Conservation (phyloP, 2,329 filamentous ascomycete species). For the Chaetomiaceae sp. region DNA sequence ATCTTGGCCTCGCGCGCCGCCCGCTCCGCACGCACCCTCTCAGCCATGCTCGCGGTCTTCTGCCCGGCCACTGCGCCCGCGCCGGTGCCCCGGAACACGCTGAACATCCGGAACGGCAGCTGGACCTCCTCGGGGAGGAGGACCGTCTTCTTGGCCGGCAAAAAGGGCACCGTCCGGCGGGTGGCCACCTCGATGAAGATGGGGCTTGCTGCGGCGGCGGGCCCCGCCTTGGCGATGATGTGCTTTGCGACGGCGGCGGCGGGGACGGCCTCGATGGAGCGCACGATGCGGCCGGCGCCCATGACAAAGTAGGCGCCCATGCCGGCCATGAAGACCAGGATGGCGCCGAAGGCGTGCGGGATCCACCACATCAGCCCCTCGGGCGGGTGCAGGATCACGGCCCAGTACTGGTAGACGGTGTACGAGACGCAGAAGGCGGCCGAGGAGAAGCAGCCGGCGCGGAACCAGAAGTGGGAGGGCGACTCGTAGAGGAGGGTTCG, state of each 20-base stretch:
- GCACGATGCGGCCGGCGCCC: constrained; percentile 55
- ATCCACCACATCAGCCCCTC: constrained; percentile 54
- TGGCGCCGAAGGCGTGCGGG: constrained; percentile 50
- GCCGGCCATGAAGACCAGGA: constrained; percentile 56
- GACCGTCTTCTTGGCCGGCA: constrained; percentile 41
- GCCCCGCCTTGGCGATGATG: background rate
- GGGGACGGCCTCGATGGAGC: constrained; percentile 53
- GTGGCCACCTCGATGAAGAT: constrained; percentile 51
- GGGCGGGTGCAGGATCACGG: constrained; percentile 46
- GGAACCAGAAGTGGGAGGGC: constrained; percentile 60
- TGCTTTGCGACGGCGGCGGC: constrained; percentile 17
- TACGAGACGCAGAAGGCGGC: constrained; percentile 51
- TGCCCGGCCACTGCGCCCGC: background rate
- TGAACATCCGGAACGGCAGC: constrained; percentile 36
- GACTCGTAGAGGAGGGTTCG: constrained; percentile 61
- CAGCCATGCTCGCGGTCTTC: constrained; percentile 18
- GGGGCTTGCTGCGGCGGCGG: constrained; percentile 19
- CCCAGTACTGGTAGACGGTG: constrained; percentile 47
- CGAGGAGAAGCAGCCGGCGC: constrained; percentile 55
- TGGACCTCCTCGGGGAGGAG: constrained; percentile 36
- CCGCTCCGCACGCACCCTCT: constrained; percentile 31
- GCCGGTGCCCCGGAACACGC: constrained; percentile 5
- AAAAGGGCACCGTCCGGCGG: constrained; percentile 47
- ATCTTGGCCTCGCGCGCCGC: constrained; percentile 38
- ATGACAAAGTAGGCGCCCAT: constrained; percentile 58